These are phyloP conservation scores for Phyllosticta capitalensis DNA, from an alignment of 2,329 filamentous ascomycete species.

Conservation along the genomic window DNA sequence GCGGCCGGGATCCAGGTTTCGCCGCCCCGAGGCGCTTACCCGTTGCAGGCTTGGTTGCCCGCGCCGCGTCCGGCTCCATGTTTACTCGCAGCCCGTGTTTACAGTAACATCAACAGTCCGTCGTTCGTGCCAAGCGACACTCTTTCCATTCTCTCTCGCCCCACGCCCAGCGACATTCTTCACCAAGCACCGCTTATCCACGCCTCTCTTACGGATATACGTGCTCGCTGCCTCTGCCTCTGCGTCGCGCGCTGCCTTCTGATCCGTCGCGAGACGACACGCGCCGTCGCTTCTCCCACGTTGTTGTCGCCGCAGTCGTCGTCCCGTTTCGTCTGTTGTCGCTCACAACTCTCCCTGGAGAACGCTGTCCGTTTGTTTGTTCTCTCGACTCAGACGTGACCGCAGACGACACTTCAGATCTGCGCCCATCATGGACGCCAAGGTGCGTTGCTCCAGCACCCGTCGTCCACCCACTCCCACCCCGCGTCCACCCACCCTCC, in stretches of 20 bases:
- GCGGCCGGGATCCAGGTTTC: neutral
- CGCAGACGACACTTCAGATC: neutral
- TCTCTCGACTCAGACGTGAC: neutral
- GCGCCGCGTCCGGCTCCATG: neutral
- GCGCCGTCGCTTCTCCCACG: neutral
- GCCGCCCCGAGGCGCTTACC: neutral
- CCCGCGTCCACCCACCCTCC: neutral
- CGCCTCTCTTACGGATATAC: neutral
- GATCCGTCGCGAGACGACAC: neutral
- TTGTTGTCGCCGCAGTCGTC: neutral
- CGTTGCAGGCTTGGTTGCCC: neutral
- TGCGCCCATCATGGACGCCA: slow-evolving; percentile 34
- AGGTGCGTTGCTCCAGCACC: slow-evolving; percentile 24
- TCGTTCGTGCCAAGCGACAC: neutral
- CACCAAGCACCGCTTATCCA: neutral
- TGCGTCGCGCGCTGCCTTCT: neutral
- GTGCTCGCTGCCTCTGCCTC: neutral
- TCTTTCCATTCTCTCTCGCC: neutral
- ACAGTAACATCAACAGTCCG: neutral
- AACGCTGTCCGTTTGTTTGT: neutral
- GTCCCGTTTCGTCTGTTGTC: neutral
- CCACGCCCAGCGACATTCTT: neutral
- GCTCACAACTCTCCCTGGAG: neutral
- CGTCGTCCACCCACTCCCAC: slow-evolving; percentile 3
- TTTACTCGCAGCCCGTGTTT: neutral